phyloP scores from a whole-genome alignment of 805 yeast species.

The Wickerhamomyces canadensis region DNA sequence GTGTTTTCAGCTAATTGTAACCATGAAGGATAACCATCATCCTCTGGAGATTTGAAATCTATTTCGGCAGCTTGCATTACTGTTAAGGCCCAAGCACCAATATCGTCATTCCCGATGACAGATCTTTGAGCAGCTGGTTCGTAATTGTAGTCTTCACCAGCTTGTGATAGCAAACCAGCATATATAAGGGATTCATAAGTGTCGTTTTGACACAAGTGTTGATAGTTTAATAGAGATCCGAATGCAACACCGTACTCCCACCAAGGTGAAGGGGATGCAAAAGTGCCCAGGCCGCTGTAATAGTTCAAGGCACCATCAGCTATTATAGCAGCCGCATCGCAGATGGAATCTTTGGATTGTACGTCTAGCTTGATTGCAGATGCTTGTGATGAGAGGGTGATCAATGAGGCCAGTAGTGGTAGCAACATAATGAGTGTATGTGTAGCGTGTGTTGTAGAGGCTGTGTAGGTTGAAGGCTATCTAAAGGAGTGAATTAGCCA shows the following conservation, averaged over 20 bases:
- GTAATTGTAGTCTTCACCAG: constrained; percentile 44
- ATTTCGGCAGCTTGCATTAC: constrained; percentile 58
- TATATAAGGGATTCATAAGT: constrained; percentile 53
- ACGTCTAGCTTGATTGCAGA: constrained; percentile 4
- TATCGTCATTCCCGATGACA: constrained; percentile 67
- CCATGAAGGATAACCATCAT: constrained; percentile 42
- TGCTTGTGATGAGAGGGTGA: not conserved
- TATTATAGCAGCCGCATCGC: constrained; percentile 50
- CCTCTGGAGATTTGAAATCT: constrained; percentile 43
- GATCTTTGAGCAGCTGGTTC: constrained; percentile 52
- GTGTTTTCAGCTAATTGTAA: constrained; percentile 51
- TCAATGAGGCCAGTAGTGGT: not conserved
- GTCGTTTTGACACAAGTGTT: constrained; percentile 63
- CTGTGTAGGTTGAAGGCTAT: no score
- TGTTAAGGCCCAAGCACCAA: constrained; percentile 64
- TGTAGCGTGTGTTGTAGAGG: no score
- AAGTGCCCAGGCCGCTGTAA: constrained; percentile 65
- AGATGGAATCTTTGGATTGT: constrained; percentile 6
- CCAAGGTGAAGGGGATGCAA: constrained; percentile 64
- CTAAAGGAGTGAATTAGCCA: no score
- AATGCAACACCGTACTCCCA: constrained; percentile 89
- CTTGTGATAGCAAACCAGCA: constrained; percentile 41
- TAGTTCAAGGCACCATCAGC: constrained; percentile 61
- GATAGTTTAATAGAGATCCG: constrained; percentile 62
- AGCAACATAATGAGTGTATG: no score